Conservation (phyloP, 2,329 filamentous ascomycete species). For the Boeremia exigua region DNA sequence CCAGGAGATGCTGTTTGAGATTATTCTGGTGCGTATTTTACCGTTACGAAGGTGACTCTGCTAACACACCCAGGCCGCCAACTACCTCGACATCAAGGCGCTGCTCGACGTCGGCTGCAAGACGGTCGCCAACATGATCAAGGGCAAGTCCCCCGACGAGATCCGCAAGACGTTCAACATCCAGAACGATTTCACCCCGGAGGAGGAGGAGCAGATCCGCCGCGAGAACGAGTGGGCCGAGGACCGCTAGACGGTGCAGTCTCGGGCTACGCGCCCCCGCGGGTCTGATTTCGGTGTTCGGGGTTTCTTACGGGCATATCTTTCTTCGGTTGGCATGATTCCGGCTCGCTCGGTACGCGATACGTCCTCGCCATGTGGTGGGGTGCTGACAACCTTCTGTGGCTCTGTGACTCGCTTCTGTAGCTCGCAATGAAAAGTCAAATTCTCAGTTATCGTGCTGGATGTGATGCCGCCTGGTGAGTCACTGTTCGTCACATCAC, state of each 20-base stretch:
- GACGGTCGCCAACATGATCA: conserved; percentile 99
- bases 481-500: too few relatives aligned
- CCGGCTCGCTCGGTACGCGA: conserved; percentile 7
- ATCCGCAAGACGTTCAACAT: conserved; percentile 99
- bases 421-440: conserved; percentile 11
- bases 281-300: conserved; percentile 15
- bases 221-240: conserved; percentile 61
- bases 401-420: background rate
- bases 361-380: conserved; percentile 8
- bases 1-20: conserved; percentile 99
- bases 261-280: background rate
- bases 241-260: conserved; percentile 40
- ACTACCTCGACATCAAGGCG: conserved; percentile 99
- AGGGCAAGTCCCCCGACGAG: conserved; percentile 99
- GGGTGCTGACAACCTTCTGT: background rate
- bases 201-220: conserved; percentile 94
- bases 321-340: conserved; percentile 11
- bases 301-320: conserved; percentile 15
- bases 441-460: too few relatives aligned
- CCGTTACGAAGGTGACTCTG: too few relatives aligned
- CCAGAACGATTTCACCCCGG: conserved; percentile 97
- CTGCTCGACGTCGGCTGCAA: conserved; percentile 98
- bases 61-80: conserved; percentile 72
- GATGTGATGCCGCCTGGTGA: too few relatives aligned
- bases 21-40: conserved; percentile 81